These are phyloP conservation scores for Lentinula sp. DNA, from an alignment of 768 basidiomycete species.

Conservation along the genomic window DNA sequence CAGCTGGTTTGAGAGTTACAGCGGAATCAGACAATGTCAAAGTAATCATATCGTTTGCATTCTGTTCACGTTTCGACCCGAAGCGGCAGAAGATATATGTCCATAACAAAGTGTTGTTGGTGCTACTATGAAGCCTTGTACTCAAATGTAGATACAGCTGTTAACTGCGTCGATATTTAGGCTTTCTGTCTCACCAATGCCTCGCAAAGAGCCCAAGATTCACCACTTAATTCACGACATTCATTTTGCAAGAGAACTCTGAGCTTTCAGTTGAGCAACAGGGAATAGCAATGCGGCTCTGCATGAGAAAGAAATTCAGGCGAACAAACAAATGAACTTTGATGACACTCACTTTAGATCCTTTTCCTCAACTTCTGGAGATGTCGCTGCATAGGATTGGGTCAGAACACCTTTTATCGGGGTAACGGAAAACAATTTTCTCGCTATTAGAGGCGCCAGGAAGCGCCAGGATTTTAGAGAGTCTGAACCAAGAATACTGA, in stretches of 20 bases:
- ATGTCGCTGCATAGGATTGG: constrained; percentile 16
- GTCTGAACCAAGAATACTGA: neutral
- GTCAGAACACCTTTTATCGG: constrained; percentile 13
- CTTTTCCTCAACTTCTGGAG: constrained; percentile 11
- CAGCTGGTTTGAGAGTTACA: no score
- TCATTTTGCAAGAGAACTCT: constrained; percentile 3
- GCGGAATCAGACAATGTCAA: no score
- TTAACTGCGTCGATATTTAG: neutral
- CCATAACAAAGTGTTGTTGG: no score
- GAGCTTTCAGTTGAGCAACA: neutral
- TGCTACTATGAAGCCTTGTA: no score
- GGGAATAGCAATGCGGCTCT: constrained; percentile 6
- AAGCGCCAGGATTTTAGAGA: neutral
- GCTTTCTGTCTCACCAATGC: constrained; percentile 1
- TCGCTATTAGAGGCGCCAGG: neutral
- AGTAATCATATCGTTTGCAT: no score
- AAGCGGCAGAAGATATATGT: no score
- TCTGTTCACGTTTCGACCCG: no score
- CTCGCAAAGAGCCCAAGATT: constrained; percentile 8
- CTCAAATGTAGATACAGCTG: no score
- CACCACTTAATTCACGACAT: neutral
- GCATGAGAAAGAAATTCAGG: neutral
- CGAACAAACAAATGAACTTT: neutral
- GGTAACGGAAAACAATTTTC: neutral
- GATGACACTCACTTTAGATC: neutral